A percentile compares a stretch with the other conserved stretches of the same genome.
These are phyloP conservation scores for Cucurbita maxima DNA, from an alignment of 306 rosid genomes.

Conservation along the genomic window DNA sequence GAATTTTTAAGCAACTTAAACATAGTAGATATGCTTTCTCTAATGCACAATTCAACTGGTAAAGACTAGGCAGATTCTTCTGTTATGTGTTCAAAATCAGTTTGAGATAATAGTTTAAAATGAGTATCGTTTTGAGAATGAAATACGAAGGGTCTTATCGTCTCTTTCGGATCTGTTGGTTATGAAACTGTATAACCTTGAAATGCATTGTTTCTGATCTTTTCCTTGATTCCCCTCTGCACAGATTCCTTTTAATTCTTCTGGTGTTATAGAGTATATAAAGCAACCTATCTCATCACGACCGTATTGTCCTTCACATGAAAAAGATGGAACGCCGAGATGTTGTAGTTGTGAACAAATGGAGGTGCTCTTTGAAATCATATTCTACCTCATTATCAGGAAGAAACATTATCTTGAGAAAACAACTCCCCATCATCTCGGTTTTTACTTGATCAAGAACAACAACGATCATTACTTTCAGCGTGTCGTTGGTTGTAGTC, in stretches of 20 bases:
- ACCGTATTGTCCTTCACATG: constrained; percentile 92
- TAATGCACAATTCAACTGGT: background rate
- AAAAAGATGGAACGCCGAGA: constrained; percentile 82
- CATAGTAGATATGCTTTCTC: background rate
- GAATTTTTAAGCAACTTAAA: background rate
- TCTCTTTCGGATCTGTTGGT: background rate
- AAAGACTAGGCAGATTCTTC: background rate
- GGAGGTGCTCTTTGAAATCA: constrained; percentile 45
- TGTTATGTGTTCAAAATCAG: background rate
- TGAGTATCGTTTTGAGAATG: background rate
- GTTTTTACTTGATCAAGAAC: background rate
- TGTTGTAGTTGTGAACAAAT: constrained; percentile 99
- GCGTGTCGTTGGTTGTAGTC: constrained; percentile 2
- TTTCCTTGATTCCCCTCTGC: constrained; percentile 6
- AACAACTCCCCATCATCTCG: background rate
- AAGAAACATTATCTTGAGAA: background rate
- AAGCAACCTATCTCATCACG: constrained; percentile 96
- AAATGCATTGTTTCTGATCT: background rate
- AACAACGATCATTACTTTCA: background rate
- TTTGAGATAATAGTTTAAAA: background rate
- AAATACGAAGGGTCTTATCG: background rate
- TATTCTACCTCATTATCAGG: too few relatives aligned
- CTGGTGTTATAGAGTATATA: constrained; percentile 83
- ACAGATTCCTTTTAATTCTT: constrained; percentile 78
- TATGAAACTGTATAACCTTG: background rate